Conservation (phyloP, 2,329 filamentous ascomycete genomes). For the Pseudopyricularia cyperi region DNA sequence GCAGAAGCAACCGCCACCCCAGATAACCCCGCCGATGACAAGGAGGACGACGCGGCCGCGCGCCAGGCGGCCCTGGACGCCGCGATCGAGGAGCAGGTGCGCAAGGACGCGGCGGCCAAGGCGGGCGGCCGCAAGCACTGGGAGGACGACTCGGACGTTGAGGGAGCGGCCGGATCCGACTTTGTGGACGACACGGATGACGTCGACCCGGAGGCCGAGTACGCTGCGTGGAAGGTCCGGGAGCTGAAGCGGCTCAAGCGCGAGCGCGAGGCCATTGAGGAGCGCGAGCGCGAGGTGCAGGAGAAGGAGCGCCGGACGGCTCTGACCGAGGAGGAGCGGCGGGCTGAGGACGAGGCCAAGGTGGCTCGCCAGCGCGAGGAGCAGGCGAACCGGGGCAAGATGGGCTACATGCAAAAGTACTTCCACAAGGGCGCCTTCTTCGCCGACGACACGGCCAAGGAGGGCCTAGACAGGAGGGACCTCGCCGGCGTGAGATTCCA, state of each 20-base stretch:
- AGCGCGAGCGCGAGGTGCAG: conserved; percentile 69
- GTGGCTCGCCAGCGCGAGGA: conserved; percentile 70
- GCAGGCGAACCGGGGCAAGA: conserved; percentile 58
- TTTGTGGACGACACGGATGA: conserved; percentile 85
- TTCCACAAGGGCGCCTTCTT: conserved; percentile 96
- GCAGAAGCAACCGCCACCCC: conserved; percentile 11
- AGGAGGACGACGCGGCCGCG: conserved; percentile 43
- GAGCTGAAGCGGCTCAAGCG: conserved; percentile 83
- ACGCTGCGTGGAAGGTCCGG: conserved; percentile 85
- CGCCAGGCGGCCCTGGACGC: conserved; percentile 62
- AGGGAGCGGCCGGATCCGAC: conserved; percentile 46
- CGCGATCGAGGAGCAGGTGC: conserved; percentile 78
- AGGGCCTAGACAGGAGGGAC: conserved; percentile 67
- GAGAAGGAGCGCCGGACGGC: conserved; percentile 82
- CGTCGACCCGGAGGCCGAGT: conserved; percentile 74
- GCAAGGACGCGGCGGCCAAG: conserved; percentile 64
- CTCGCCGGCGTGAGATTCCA: conserved; percentile 74
- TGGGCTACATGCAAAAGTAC: conserved; percentile 89
- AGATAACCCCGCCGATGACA: conserved; percentile 19
- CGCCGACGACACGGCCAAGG: conserved; percentile 63
- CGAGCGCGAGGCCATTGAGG: conserved; percentile 73
- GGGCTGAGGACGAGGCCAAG: conserved; percentile 69
- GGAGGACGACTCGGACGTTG: conserved; percentile 56
- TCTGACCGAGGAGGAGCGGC: conserved; percentile 74
- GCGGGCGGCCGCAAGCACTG: conserved; percentile 71